Evolutionary conservation across 2,329 filamentous ascomycete species (phyloP).

Genomic region (Ceratocystis papillata): DNA sequence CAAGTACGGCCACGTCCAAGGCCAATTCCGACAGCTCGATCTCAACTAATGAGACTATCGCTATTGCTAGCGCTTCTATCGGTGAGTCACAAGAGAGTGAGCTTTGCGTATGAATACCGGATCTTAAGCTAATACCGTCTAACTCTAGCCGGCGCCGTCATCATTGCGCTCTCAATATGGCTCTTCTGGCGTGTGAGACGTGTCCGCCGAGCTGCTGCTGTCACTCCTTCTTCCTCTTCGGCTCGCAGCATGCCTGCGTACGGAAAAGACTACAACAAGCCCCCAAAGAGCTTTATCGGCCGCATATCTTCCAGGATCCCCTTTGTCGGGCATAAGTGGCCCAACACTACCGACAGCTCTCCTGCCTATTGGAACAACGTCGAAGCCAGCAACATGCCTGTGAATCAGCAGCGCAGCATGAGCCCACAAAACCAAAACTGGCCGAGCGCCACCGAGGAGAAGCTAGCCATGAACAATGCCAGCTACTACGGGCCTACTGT

Average conservation of each 20-base stretch:
- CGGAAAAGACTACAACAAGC: neutral
- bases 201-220: slow-evolving; percentile 2
- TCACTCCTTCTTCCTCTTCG: neutral
- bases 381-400: slow-evolving; percentile 14
- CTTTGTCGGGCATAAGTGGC: slow-evolving; percentile 14
- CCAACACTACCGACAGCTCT: neutral
- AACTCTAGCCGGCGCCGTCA: slow-evolving; percentile 14
- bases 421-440: neutral
- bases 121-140: neutral
- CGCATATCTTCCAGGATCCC: slow-evolving; percentile 17
- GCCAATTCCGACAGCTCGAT: slow-evolving; percentile 12
- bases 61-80: slow-evolving; percentile 22
- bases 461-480: slow-evolving; percentile 8
- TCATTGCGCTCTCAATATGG: slow-evolving; percentile 17
- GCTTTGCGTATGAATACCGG: neutral
- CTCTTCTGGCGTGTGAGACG: slow-evolving; percentile 21
- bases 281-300: neutral
- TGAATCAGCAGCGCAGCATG: slow-evolving; percentile 14
- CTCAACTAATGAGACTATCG: slow-evolving; percentile 19
- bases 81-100: neutral
- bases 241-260: neutral
- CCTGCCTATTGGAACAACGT: slow-evolving; percentile 13
- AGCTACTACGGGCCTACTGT: neutral
- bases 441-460: slow-evolving; percentile 14
- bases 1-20: slow-evolving; percentile 4